These are phyloP conservation scores for Colletotrichum simmondsii DNA, from an alignment of 2,329 filamentous ascomycete species.

Conservation along the genomic window DNA sequence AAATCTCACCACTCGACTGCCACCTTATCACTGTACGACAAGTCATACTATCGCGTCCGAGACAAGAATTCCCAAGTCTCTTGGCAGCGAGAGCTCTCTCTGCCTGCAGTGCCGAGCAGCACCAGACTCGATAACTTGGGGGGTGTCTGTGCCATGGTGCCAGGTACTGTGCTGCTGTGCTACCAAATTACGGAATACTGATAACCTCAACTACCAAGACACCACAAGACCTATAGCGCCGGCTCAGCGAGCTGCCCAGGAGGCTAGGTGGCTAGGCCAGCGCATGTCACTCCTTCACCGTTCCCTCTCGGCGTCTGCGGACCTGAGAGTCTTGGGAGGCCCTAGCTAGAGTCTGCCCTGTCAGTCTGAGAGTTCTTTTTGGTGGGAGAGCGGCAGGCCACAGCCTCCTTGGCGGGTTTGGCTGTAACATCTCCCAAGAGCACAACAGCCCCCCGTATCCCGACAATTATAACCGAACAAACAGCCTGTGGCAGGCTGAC, in stretches of 20 bases:
- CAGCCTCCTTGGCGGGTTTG: conserved; percentile 11
- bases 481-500: neutral
- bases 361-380: neutral
- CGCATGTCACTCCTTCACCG: neutral
- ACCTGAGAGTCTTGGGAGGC: neutral
- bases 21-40: neutral
- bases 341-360: no score
- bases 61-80: conserved; percentile 1
- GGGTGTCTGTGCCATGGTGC: neutral
- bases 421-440: neutral
- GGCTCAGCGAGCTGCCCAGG: neutral
- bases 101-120: neutral
- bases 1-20: neutral
- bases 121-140: no score
- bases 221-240: neutral
- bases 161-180: no score
- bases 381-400: neutral
- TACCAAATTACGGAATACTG: neutral
- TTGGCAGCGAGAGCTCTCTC: neutral
- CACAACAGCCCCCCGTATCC: neutral
- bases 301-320: neutral
- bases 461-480: neutral
- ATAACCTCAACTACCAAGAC: neutral
- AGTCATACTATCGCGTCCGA: neutral
- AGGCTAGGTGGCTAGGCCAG: neutral